Base-by-base conservation (phyloP, 2,329 filamentous ascomycete species). In the Fusarium solani-melongenae region DNA sequence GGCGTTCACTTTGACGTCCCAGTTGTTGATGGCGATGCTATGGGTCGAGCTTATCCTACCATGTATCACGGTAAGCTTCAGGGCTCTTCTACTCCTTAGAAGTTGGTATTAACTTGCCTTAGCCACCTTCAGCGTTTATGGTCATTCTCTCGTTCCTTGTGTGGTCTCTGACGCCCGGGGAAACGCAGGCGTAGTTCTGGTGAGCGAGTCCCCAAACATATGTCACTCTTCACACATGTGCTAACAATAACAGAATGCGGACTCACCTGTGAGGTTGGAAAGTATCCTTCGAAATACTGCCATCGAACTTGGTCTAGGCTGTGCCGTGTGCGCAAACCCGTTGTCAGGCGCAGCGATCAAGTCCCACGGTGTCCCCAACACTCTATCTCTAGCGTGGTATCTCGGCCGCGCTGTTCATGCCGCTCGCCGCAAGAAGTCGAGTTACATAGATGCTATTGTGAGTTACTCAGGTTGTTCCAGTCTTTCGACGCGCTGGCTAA, bases 401-500 rank as follows among this genome's bases (percentile, higher is more conserved):
- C 90, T 92, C 29, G 90, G 90, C 0, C 85, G 90, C 0, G 88
- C 88, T 0, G 74, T 78, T 1, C 73, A 77, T 17, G 41, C 69
- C 5, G 76, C 76, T 27, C 72, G 76, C 8, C 72, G 76, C 4
- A 74, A 68, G 15, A 77, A 77, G 76, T 69, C 63, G 7, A 77
- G 59, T 44, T 77, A 77, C 14, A 51, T 77, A 1, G 76, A 77
- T n/a, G 76, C 76, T 0, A 77, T 77, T 38, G 76, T 77, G 38
- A 72, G 75, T 66, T 17, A 2, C 9, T 11, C 9, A 14, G 11
- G 4, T 8, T 11, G 0, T 0, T 0, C 1, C 4, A 27, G 6
- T 15, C 4, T 14, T 17, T n/a, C 56, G 62, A 8, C 5, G 62
- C 10, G 6, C 15, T 1, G 0, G 8, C 9, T 22, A 8, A 51